A percentile compares a stretch with the other conserved stretches of the same genome.
Conservation (phyloP, 164 flowering plant species). For the Warburgia ugandensis region DNA sequence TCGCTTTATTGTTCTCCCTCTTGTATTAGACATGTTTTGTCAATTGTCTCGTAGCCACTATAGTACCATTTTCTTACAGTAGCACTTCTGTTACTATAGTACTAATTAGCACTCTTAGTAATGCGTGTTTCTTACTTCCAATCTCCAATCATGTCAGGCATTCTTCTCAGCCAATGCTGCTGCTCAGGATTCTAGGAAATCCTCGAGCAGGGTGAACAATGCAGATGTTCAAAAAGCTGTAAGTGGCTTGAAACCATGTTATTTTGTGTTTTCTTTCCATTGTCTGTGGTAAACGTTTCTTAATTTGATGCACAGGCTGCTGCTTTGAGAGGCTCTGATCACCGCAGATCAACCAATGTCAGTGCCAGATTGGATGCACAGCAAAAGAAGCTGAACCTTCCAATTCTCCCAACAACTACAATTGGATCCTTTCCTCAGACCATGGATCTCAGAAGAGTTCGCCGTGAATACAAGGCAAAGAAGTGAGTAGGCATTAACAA, state of each 20-base stretch:
- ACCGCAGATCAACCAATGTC: constrained; percentile 63
- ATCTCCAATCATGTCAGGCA: constrained; percentile 26
- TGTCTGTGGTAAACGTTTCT: background rate
- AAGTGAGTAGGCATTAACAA: constrained; percentile 35
- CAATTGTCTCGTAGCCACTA: no score
- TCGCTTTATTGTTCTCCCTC: no score
- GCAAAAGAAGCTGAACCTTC: constrained; percentile 65
- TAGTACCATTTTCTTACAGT: no score
- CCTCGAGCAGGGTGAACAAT: constrained; percentile 64
- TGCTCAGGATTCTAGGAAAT: constrained; percentile 63
- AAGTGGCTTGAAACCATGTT: constrained; percentile 21
- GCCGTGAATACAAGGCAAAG: constrained; percentile 71
- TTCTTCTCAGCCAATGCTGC: constrained; percentile 63
- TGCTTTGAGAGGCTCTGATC: constrained; percentile 67
- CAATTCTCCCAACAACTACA: constrained; percentile 67
- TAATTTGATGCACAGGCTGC: constrained; percentile 40
- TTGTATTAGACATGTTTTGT: no score
- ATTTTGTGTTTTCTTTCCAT: no score
- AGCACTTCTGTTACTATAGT: no score
- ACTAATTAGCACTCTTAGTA: no score
- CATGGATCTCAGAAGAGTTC: constrained; percentile 63
- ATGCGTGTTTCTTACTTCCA: background rate
- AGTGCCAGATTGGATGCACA: constrained; percentile 68
- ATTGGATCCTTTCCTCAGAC: constrained; percentile 89
- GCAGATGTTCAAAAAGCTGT: constrained; percentile 73